phyloP scores from a whole-genome alignment of 768 basidiomycete species.

The Collybiopsis luxurians region DNA sequence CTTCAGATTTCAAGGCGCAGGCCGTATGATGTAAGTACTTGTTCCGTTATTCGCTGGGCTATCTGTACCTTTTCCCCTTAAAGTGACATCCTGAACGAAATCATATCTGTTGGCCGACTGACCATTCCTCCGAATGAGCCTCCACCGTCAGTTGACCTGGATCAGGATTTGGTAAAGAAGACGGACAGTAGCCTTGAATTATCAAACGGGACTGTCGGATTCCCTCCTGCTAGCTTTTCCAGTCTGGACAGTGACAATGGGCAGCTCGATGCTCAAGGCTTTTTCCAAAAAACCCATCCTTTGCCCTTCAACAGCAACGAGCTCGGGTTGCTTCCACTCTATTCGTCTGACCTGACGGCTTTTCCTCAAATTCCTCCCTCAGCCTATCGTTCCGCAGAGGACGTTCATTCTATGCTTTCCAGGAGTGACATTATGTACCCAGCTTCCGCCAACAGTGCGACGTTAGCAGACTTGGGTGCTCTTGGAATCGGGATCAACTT shows the following conservation, averaged over 20 bases:
- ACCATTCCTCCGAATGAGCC: not conserved
- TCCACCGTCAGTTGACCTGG: not conserved
- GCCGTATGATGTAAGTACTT: conserved; percentile 42
- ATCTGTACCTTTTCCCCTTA: too few species aligned
- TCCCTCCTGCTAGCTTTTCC: too few species aligned
- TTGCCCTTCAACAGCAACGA: not conserved
- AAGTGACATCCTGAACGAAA: conserved; percentile 1
- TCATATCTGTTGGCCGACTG: not conserved
- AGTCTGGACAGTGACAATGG: too few species aligned
- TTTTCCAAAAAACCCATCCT: too few species aligned
- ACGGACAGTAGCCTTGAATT: too few species aligned
- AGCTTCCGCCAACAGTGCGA: too few species aligned
- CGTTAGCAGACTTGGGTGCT: not conserved
- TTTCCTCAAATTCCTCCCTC: not conserved
- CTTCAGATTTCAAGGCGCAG: conserved; percentile 44
- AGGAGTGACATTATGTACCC: too few species aligned
- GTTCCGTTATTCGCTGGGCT: too few species aligned
- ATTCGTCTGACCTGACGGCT: not conserved
- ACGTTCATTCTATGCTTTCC: too few species aligned
- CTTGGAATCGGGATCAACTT: not conserved
- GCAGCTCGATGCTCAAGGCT: too few species aligned
- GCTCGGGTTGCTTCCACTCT: not conserved
- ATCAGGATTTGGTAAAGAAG: not conserved
- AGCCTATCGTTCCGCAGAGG: not conserved
- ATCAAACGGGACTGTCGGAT: too few species aligned